Base-by-base conservation (phyloP, 176 grass and related monocot genomes). In the Triticum monococcum region DNA sequence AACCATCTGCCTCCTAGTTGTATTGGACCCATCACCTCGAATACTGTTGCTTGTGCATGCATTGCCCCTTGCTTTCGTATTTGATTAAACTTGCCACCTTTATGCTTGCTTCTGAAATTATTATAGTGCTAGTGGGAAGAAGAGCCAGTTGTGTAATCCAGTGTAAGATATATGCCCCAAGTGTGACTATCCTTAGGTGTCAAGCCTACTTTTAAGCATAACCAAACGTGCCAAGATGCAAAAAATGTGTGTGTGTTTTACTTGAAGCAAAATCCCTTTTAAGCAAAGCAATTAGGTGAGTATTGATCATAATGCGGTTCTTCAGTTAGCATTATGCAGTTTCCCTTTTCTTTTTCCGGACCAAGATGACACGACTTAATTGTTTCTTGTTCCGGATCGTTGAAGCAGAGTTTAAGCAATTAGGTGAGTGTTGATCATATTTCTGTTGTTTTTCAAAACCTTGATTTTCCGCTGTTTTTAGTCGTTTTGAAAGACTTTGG, bases 11-110 rank as follows among this genome's bases (percentile, higher is more conserved):
- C 75, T 61, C 76, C 25, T 56, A 3, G 4, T 26, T 50, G 48
- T 52, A 65, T 25, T 79, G 65, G 66, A 79, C 35, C 78, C 16
- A 35, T 91, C 81, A 59, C 59, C 68, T 87, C 81, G 13, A 40
- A 63, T 62, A 54, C 80, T 88, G 76, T 84, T 88, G 76, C 76
- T 91, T 88, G 28, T 67, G 8, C 75, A 80, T 67, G 17, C 75
- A 61, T n/a, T 50, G 40, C 59, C 24, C 20, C 10, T 26, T 50
- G 41, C 72, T 43, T 14, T 52, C 17, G 9, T 71, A 63, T 82
- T 36, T 28, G 77, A 77, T 38, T 63, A 77, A 81, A 62, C 17
- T 62, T 22, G 72, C 5, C 72, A 64, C 83, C 79, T 90, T 82
- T 89, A 79, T 81, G 73, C 79, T 79, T 65, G 57, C 74, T 87